Conservation (phyloP, 23 red algal species). For the Pyropia yezoensis region DNA sequence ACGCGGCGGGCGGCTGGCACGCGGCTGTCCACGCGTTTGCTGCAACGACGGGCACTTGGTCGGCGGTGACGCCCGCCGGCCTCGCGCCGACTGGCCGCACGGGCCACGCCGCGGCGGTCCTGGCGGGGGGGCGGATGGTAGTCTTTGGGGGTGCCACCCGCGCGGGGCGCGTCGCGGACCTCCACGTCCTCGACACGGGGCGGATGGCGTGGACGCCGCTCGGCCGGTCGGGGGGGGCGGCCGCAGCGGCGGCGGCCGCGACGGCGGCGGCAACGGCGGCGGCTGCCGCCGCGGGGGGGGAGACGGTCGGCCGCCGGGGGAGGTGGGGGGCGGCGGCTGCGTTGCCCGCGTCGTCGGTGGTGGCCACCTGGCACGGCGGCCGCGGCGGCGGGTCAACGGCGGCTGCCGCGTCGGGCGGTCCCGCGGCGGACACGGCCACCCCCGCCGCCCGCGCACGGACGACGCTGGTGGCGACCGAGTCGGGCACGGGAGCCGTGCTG, state of each 20-base stretch:
- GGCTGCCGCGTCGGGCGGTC: no score
- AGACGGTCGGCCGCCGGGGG: no score
- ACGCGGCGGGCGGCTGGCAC: constrained; percentile 5
- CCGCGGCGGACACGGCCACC: not conserved
- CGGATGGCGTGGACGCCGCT: constrained; percentile 51
- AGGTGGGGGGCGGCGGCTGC: no score
- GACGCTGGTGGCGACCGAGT: constrained; percentile 25
- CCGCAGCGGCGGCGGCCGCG: no score
- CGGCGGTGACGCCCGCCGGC: constrained; percentile 5
- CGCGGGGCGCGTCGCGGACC: constrained; percentile 21
- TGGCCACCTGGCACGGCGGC: not conserved
- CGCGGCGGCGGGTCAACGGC: no score
- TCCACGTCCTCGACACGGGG: constrained; percentile 32
- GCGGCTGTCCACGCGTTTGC: constrained; percentile 13
- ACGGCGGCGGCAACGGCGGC: no score
- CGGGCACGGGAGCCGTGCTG: constrained; percentile 13
- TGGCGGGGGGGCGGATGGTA: constrained; percentile 29
- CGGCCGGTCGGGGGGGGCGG: no score
- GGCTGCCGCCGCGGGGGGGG: no score
- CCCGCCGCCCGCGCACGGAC: constrained; percentile 28
- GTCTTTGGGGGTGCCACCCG: constrained; percentile 49
- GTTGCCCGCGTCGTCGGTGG: no score
- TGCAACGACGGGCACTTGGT: constrained; percentile 7
- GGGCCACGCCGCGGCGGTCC: constrained; percentile 35
- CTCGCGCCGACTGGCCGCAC: constrained; percentile 20